A percentile compares a stretch with the other conserved stretches of the same genome.
phyloP scores from a whole-genome alignment of 2,329 filamentous ascomycete genomes.

The Monilinia fructicola region DNA sequence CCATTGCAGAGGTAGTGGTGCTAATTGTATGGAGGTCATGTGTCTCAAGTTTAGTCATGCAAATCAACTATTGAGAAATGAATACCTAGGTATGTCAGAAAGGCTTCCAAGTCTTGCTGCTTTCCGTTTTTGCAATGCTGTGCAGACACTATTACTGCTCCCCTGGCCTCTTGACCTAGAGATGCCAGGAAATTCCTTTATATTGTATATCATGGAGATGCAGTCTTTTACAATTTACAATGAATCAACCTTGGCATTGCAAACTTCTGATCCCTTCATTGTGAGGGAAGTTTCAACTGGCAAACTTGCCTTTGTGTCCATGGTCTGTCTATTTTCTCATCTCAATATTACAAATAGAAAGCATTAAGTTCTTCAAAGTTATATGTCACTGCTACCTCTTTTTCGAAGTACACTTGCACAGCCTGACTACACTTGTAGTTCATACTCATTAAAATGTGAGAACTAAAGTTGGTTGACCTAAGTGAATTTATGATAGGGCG shows the following conservation, averaged over 20 bases:
- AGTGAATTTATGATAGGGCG: not conserved
- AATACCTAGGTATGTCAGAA: not conserved
- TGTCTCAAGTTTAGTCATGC: not conserved
- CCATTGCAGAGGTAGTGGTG: not conserved
- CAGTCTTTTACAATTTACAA: not conserved
- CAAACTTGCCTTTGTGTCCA: conserved; percentile 5
- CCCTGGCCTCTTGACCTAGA: not conserved
- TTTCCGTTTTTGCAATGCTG: not conserved
- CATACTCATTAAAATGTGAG: not conserved
- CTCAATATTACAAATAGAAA: not conserved
- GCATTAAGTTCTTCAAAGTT: not conserved
- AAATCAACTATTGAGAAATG: not conserved
- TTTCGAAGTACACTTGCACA: not conserved
- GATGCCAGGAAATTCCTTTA: not conserved
- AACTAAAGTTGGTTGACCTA: not conserved
- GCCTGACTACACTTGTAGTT: not conserved
- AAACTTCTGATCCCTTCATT: not conserved
- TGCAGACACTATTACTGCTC: not conserved
- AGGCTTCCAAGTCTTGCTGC: not conserved
- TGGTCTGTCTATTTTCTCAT: not conserved
- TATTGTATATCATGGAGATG: not conserved
- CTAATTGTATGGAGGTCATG: not conserved
- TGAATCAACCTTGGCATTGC: not conserved
- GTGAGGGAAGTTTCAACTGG: not conserved
- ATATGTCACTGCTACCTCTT: not conserved